Evolutionary conservation across 495 filamentous ascomycete species (phyloP), one percentile per base, ranked within the genome.

Genomic region (Venustampulla echinocandica): DNA sequence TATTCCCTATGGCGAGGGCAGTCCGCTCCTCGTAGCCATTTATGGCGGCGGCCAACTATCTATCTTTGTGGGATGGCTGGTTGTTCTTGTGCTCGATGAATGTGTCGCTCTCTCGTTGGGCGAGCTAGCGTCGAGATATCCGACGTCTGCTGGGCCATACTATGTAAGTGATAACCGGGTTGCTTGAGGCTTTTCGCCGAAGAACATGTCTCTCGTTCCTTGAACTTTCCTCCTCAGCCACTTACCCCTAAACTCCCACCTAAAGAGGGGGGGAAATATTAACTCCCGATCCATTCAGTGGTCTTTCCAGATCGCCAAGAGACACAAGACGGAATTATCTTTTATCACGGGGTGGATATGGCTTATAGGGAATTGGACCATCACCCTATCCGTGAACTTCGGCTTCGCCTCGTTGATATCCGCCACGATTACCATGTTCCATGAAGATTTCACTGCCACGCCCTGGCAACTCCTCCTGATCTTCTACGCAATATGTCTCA

Each of bases 71-170:
- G 64, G 66, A 5, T 66, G 66, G 42, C 54, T 77, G 14, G 57
- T 73, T 2, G 56, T 68, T 4, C 44, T 76, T 5, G 56, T 71
- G 3, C 51, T 64, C 10, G 58, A 74, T 24, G 56, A 59, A 40
- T 59, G 56, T 30, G 49, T 59, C 1, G 56, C 56, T 10, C 41
- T 73, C 10, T 70, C 67, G 3, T 58, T 75, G 10, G 64, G 64
- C 1, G 71, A 75, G 47, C 56, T 75, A 3, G 69, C 69, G 19
- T 70, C 68, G 1, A 61, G 68, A 10, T 75, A 70, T 52, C 71
- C 71, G 0, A 73, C 71, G 42, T 69, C 68, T 0, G 69, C 70
- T 15, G 71, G 71, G 0, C 66, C 67, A 14, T 73, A 75, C 47
- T 75, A 73, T n/a, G n/a, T n/a, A n/a, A n/a, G n/a, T n/a, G n/a